Evolutionary conservation across 164 flowering plant species (phyloP), one percentile per base, ranked within the genome.

Genomic region (Stephania japonica): DNA sequence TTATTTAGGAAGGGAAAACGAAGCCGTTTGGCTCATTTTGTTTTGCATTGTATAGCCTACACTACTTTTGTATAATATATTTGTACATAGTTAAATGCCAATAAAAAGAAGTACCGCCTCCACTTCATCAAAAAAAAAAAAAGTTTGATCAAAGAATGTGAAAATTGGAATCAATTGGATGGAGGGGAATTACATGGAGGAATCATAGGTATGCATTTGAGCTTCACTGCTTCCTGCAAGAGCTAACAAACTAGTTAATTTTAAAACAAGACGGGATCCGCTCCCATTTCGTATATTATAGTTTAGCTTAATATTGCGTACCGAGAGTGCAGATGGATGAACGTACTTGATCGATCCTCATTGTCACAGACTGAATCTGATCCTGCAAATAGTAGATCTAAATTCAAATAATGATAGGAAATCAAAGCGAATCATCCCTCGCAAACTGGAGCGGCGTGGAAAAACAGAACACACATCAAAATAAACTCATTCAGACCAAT

Each of bases 211-310:
- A 6, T 82, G 79, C 75, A 77, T 71, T 56, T 77, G 86, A 66
- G 69, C 73, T 70, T 80, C 78, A 50, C 69, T 75, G 64, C 70
- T 81, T 59, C 80, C 85, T 85, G 82, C 69, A 78, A 64, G 23
- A 64, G 7, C n/a, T 26, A 70, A 19, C 21, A 69, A 72, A 56
- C 14, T 32, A 67, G 66, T n/a, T 32, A 67, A 65, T 1, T 4
- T 56, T 56, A 16, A 13, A 56, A 56, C 62, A 56, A 56, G n/a
- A 19, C 19, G n/a, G 21, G 21, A 56, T 56, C 19, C 19, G 62
- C 16, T 16, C 19, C 21, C 6, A 5, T 56, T 56, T 32, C 38
- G 16, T 56, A 3, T 16, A 13, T 16, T 3, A 21, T 56, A 16
- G 62, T 56, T 16, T 56, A 32, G 38, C 38, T 32, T 32, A 2